Base-by-base conservation (phyloP, 1,139 yeast genomes). In the Candida sojae region DNA sequence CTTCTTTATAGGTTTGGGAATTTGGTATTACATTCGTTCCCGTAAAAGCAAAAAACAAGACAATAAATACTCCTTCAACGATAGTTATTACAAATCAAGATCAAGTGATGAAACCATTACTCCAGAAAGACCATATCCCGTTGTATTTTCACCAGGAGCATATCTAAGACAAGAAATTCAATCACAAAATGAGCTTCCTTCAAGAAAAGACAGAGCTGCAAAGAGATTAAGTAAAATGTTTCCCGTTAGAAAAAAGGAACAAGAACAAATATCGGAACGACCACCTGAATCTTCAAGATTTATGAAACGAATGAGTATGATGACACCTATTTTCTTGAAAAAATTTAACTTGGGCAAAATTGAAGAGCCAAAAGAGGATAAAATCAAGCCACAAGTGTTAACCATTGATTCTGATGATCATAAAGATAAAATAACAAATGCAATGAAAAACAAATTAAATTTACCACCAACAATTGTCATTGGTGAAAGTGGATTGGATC, bases 301-400 rank as follows among this genome's bases (percentile, higher is more conserved):
- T 8, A 31, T 30, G 35, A 50, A 51, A 39, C 37, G 56, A 29
- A 39, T 51, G 34, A 51, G 58, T 6, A 43, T 48, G 23, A 54
- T 62, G 44, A 70, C 77, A 3, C 79, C 79, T 0, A 50, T 70
- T 38, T 57, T 68, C 38, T 59, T 73, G 50, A 70, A 67, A 44
- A 58, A 70, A 42, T 74, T 73, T 57, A 66, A 73, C 42, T 53
- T 65, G 29, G 55, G 51, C 30, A 62, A 59, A 46, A 55, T 58
- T 12, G 30, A 36, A 9, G 42, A 38, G 12, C 21, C 30, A 6
- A 46, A 44, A 4, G 44, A 45, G 4, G 43, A 40, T 8, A 8
- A 12, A 10, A 42, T 45, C 23, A 45, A 47, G 35, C 52, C 51
- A 8, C 53, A 44, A 39, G 43, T 45, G 5, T 17, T 49, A 1